These are phyloP conservation scores for Sarocladiaceae sp. DNA, from an alignment of 2,329 filamentous ascomycete genomes.

Conservation along the genomic window DNA sequence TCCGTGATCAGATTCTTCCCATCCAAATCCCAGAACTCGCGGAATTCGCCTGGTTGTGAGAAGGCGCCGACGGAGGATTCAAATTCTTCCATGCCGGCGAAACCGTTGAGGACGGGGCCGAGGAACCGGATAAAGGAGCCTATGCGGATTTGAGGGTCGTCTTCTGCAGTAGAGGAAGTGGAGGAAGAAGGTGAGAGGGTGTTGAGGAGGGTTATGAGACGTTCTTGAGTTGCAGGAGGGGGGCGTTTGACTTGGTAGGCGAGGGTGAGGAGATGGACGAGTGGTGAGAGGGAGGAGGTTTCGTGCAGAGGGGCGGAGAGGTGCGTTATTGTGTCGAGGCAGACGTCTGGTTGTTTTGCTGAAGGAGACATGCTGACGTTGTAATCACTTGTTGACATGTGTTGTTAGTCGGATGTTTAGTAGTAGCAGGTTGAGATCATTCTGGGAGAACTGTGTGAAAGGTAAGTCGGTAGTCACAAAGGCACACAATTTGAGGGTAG, in stretches of 20 bases:
- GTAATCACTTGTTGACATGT: background rate
- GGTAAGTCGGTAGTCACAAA: too few species aligned
- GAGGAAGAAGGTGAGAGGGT: conserved; percentile 20
- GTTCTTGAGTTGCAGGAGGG: conserved; percentile 19
- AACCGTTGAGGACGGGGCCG: conserved; percentile 28
- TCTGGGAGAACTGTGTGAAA: background rate
- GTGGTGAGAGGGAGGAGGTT: conserved; percentile 26
- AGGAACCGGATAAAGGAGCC: conserved; percentile 25
- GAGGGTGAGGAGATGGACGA: conserved; percentile 29
- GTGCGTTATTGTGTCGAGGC: conserved; percentile 23
- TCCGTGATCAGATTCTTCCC: conserved; percentile 28
- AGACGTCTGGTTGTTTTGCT: conserved; percentile 16
- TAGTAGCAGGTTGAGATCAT: background rate
- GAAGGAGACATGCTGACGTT: conserved; percentile 17
- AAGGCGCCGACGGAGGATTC: conserved; percentile 26
- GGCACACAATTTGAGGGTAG: too few species aligned
- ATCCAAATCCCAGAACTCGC: conserved; percentile 30
- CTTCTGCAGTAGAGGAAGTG: conserved; percentile 13
- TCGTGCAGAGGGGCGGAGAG: conserved; percentile 26
- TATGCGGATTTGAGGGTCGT: conserved; percentile 21
- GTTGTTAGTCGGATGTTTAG: background rate
- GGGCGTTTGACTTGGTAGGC: conserved; percentile 26
- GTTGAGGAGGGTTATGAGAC: conserved; percentile 29
- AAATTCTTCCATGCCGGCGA: conserved; percentile 28
- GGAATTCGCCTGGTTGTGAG: conserved; percentile 26